Percentiles rank a stretch among this genome's conserved stretches.
Evolutionary conservation across 345 rosid genomes (phyloP).

Genomic region (Eucalyptus cloeziana): DNA sequence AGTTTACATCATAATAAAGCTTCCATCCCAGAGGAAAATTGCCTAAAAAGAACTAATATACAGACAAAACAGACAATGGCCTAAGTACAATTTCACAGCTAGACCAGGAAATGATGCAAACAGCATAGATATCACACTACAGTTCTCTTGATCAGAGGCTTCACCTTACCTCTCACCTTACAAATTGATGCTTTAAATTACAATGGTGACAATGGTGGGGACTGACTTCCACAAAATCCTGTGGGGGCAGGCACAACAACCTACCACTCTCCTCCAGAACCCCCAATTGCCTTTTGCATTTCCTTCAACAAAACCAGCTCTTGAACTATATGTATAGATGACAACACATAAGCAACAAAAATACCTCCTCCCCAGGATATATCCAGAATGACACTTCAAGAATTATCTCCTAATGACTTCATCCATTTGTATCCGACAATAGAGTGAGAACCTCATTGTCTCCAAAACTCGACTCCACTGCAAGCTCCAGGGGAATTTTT

Average conservation of each 20-base stretch:
- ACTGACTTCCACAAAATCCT: conserved; percentile 12
- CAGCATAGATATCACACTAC: conserved; percentile 5
- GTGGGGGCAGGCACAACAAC: conserved; percentile 24
- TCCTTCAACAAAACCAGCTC: conserved; percentile 2
- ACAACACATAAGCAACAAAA: conserved; percentile 9
- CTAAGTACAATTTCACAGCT: conserved; percentile 2
- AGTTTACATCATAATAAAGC: background rate
- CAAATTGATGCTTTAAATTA: background rate
- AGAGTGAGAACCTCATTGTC: conserved; percentile 55
- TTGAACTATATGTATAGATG: conserved; percentile 1
- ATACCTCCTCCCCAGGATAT: background rate
- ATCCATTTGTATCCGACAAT: conserved; percentile 54
- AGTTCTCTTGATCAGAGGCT: background rate
- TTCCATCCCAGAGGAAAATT: background rate
- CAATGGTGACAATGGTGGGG: background rate
- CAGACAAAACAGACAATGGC: background rate
- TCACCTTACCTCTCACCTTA: conserved; percentile 5
- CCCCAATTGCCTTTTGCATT: conserved; percentile 1
- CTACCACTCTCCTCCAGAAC: conserved; percentile 13
- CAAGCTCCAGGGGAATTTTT: conserved; percentile 53
- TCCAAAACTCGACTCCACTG: conserved; percentile 37
- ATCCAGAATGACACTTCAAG: background rate
- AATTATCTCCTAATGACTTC: background rate
- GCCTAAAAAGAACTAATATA: conserved; percentile 1
- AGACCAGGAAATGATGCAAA: background rate